Base-by-base conservation (phyloP, 1,284 basidiomycete genomes). In the Hemileia vastatrix region DNA sequence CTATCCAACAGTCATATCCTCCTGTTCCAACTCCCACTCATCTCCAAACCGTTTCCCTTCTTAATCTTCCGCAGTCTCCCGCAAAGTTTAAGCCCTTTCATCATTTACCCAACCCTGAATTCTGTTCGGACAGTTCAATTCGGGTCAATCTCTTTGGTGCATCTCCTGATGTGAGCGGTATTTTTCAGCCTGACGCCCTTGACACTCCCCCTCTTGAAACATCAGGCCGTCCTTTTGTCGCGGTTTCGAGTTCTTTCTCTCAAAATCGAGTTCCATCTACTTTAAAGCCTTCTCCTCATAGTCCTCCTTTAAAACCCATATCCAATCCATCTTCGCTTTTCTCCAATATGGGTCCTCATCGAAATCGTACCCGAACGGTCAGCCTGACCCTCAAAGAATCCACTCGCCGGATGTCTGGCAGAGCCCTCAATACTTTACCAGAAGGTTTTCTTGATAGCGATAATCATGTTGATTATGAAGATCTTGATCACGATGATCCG, bases 141-240 rank as follows among this genome's bases (percentile, higher is more conserved):
- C 52, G 60, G 11, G 53, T 47, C 23, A 62, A 62, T 50, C 33
- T 62, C 9, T 62, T 62, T 43, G 60, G 60, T 15, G 60, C 60
- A 4, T 49, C 32, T 27, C 60, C 60, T 1, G 55, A 55, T 23
- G 27, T 40, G 18, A 54, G 45, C 19, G 24, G 53, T n/a, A 44
- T 52, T 15, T 44, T 62, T 49, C 32, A 55, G 44, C 53, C 60
- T 15, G 48, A 52, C 13, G 15, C 31, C 11, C 31, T 47, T 23
- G 23, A n/a, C 27, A 23, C 47, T 13, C 32, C 24, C 11, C 11
- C 27, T n/a, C 15, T 15, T 32, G n/a, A n/a, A n/a, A n/a, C n/a
- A n/a, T n/a, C n/a, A n/a, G n/a, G n/a, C n/a, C n/a, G n/a, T n/a
- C n/a, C n/a, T n/a, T n/a, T n/a, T n/a, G n/a, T n/a, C n/a, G n/a